These are phyloP conservation scores for Vitis hybrid DNA, from an alignment of 177 flowering plant species.

Conservation along the genomic window DNA sequence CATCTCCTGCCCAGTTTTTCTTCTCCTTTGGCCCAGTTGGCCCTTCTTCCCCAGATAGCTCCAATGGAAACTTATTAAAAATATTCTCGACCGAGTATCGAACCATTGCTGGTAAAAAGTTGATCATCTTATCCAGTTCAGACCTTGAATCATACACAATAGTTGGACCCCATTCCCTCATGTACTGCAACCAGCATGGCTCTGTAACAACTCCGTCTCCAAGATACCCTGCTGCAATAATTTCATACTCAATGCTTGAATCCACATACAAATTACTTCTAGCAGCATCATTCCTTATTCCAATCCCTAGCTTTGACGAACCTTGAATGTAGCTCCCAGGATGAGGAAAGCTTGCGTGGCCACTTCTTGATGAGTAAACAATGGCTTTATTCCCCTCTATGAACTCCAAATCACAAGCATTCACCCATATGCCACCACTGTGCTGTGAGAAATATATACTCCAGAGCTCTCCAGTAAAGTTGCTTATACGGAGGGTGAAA, in stretches of 20 bases:
- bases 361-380: slow-evolving; percentile 37
- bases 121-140: slow-evolving; percentile 32
- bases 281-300: slow-evolving; percentile 43
- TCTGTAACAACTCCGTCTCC: slow-evolving; percentile 32
- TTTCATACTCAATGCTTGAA: slow-evolving; percentile 32
- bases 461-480: slow-evolving; percentile 45
- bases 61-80: slow-evolving; percentile 32
- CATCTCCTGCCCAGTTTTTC: slow-evolving; percentile 49
- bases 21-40: slow-evolving; percentile 62
- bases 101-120: slow-evolving; percentile 23
- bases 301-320: slow-evolving; percentile 33
- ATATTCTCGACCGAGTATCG: slow-evolving; percentile 23
- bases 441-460: slow-evolving; percentile 48
- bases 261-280: slow-evolving; percentile 30
- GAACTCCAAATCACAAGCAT: slow-evolving; percentile 38
- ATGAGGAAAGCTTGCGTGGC: slow-evolving; percentile 47
- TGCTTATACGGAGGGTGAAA: slow-evolving; percentile 44
- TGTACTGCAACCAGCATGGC: slow-evolving; percentile 47
- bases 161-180: slow-evolving; percentile 53
- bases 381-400: slow-evolving; percentile 34
- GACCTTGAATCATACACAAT: slow-evolving; percentile 34
- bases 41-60: slow-evolving; percentile 45
- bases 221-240: slow-evolving; percentile 45
- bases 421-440: slow-evolving; percentile 51
- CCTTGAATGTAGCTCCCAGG: slow-evolving; percentile 44